Base-by-base conservation (phyloP, 495 filamentous ascomycete species). In the Neurospora tetrasperma region DNA sequence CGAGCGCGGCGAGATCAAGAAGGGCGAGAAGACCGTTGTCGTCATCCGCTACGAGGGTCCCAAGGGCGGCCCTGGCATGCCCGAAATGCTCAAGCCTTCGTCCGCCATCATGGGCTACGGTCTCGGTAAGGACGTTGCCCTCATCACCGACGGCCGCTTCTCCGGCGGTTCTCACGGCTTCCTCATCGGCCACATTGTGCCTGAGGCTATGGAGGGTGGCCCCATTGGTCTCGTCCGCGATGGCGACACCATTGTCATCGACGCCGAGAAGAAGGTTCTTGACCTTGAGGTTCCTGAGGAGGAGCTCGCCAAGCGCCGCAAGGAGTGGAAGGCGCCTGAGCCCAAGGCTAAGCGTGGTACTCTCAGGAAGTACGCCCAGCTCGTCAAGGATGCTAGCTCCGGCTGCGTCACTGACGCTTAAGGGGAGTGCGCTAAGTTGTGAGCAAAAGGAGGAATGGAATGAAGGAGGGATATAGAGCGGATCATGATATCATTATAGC, bases 21-120 rank as follows among this genome's bases (percentile, higher is more conserved):
- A 96, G 86, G 95, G 94, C 74, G 95, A 99, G 82, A 98, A 98
- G 86, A 96, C 93, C 0, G 96, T 99, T 41, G 95, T 98, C 68
- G 90, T 98, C 69, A 98, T 99, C 85, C 93, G 96, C 69, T 98
- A 99, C 85, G 93, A 95, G 78, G 96, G 92, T 0, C 91, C 91
- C 69, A 92, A 92, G 81, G 91, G 91, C 72, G 91, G 91, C 2
- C 91, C 91, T 0, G 91, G 91, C 69, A 94, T 95, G 93, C 92
- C 92, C 12, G 92, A 95, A 83, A 94, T 94, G 92, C 82, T 95
- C 77, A 95, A 95, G 81, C 92, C 93, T 54, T 89, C 86, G 71
- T 90, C 89, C 11, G 91, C 91, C 31, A 93, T 95, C 82, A 95
- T 95, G 92, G 92, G 92, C 71, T 91, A 91, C 42, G 93, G 93